These are phyloP conservation scores for Geranium incanum DNA, from an alignment of 441 rosid genomes.

Conservation along the genomic window DNA sequence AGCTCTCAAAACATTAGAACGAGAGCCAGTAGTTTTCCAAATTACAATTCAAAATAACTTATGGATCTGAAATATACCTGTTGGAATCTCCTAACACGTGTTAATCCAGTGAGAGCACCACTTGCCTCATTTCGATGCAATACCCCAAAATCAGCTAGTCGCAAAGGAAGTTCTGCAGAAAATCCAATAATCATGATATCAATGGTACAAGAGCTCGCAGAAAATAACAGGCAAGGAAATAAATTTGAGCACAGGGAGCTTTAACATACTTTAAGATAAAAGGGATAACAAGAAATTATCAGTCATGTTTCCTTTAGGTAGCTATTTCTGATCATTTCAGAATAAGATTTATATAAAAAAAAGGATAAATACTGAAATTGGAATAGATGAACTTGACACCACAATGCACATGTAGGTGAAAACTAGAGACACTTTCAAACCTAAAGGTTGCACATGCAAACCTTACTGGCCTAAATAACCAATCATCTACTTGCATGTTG, in stretches of 20 bases:
- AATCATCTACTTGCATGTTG: background rate
- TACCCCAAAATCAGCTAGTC: slow-evolving; percentile 93
- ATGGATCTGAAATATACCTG: slow-evolving; percentile 45
- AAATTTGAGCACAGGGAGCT: background rate
- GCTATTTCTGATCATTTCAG: background rate
- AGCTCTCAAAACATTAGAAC: background rate
- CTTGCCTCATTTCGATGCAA: slow-evolving; percentile 98
- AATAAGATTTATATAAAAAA: background rate
- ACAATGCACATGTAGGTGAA: background rate
- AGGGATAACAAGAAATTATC: background rate
- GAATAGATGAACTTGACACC: background rate
- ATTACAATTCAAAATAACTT: background rate
- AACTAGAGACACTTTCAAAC: background rate
- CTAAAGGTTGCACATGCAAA: background rate
- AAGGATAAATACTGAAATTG: background rate
- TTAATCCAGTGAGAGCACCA: slow-evolving; percentile 95
- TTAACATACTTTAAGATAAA: background rate
- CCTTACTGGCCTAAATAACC: background rate
- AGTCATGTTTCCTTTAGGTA: background rate
- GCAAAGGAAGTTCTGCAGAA: slow-evolving; percentile 78
- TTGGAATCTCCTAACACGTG: slow-evolving; percentile 95
- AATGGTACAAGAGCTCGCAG: slow-evolving; percentile 2
- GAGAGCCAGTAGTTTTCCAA: background rate
- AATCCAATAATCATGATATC: slow-evolving; percentile 16
- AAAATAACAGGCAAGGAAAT: background rate